phyloP scores from a whole-genome alignment of 176 grass and related monocot species.

The Carex myosuroides region DNA sequence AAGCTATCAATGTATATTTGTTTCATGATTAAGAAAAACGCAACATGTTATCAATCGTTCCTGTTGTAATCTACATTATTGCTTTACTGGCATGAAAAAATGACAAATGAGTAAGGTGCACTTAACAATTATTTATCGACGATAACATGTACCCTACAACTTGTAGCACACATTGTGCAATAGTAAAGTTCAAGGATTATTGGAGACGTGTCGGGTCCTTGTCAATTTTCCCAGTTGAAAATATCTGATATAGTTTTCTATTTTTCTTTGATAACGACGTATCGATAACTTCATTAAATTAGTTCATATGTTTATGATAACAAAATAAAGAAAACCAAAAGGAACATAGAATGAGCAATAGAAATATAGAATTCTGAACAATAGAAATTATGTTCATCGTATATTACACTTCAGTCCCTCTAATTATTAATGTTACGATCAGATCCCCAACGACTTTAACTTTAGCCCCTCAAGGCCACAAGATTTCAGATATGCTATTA shows the following conservation, averaged over 20 bases:
- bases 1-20: background rate
- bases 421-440: too few relatives aligned
- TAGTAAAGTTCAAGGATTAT: background rate
- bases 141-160: background rate
- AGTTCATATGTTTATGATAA: background rate
- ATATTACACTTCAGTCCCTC: background rate
- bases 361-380: background rate
- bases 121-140: background rate
- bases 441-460: background rate
- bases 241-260: background rate
- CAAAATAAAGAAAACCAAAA: background rate
- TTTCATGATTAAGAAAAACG: background rate
- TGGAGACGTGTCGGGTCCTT: background rate
- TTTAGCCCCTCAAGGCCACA: background rate
- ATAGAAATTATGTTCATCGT: background rate
- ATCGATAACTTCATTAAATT: background rate
- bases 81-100: background rate
- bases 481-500: too few relatives aligned
- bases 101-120: slow-evolving; percentile 1
- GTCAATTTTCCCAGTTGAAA: background rate
- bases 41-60: background rate
- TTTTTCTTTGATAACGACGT: background rate
- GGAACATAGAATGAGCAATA: background rate
- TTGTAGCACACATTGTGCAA: background rate
- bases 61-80: background rate